These are phyloP conservation scores for Rhodotorula sp. DNA, from an alignment of 1,284 basidiomycete species.

Conservation along the genomic window DNA sequence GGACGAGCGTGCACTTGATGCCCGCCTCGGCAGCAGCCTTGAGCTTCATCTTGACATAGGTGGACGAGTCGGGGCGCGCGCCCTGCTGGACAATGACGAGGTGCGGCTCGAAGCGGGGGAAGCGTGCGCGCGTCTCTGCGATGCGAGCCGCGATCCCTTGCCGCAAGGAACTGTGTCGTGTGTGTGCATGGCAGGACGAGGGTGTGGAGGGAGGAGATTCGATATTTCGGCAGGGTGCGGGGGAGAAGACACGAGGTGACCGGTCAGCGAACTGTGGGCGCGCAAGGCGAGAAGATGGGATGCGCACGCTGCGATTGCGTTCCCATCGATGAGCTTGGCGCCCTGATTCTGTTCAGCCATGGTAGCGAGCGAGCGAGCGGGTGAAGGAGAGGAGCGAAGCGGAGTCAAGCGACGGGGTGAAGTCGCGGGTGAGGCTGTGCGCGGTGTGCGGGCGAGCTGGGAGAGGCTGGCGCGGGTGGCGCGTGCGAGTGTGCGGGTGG, in stretches of 20 bases:
- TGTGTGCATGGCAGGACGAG: background rate
- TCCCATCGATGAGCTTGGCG: constrained; percentile 75
- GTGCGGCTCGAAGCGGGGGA: constrained; percentile 82
- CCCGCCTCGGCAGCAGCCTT: constrained; percentile 95
- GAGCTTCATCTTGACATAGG: constrained; percentile 96
- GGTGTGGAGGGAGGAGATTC: background rate
- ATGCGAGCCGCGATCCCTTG: constrained; percentile 62
- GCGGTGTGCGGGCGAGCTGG: background rate
- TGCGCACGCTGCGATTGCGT: constrained; percentile 79
- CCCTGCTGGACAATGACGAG: constrained; percentile 95
- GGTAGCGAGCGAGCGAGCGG: constrained; percentile 17
- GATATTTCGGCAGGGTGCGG: background rate
- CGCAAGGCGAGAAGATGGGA: constrained; percentile 62
- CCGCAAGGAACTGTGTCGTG: constrained; percentile 66
- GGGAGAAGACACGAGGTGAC: background rate
- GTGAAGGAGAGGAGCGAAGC: background rate
- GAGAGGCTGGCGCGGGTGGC: background rate
- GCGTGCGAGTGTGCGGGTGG: background rate
- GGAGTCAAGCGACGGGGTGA: background rate
- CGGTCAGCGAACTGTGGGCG: background rate
- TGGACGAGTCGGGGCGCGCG: constrained; percentile 79
- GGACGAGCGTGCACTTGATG: constrained; percentile 80
- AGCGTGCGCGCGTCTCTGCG: constrained; percentile 57
- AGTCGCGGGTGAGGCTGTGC: background rate
- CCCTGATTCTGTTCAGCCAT: constrained; percentile 12